Conservation (phyloP, 2,329 filamentous ascomycete species). For the Exophiala lecanii-corni region DNA sequence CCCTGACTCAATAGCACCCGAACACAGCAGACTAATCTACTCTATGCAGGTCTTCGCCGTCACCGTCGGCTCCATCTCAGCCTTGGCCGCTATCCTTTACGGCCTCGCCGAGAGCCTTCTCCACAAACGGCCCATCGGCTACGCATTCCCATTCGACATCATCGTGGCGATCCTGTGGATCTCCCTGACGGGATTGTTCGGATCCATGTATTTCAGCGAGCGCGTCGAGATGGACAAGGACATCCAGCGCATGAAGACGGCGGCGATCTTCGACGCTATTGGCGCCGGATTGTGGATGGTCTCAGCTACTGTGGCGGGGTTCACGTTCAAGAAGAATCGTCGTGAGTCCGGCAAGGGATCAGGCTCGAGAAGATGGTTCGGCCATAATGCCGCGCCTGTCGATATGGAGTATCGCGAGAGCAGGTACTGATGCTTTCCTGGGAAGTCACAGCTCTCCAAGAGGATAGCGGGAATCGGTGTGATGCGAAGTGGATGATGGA, state of each 20-base stretch:
- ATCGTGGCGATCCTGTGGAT: constrained; percentile 75
- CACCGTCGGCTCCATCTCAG: constrained; percentile 62
- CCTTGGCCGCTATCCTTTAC: constrained; percentile 62
- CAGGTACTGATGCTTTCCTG: too few species aligned
- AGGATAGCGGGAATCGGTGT: too few species aligned
- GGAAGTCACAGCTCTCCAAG: too few species aligned
- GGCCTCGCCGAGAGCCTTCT: constrained; percentile 55
- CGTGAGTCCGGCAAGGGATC: not conserved
- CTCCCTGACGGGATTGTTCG: constrained; percentile 78
- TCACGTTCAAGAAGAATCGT: constrained; percentile 3
- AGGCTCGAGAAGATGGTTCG: too few species aligned
- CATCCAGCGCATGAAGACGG: constrained; percentile 74
- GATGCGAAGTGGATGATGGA: too few species aligned
- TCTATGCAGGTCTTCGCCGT: constrained; percentile 61
- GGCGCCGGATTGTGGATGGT: constrained; percentile 73
- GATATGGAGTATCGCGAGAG: too few species aligned
- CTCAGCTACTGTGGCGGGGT: constrained; percentile 32
- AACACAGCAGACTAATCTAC: constrained; percentile 9
- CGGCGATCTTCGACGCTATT: constrained; percentile 75
- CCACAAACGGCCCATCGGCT: constrained; percentile 32
- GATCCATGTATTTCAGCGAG: constrained; percentile 70
- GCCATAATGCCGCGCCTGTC: too few species aligned
- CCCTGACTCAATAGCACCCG: constrained; percentile 4
- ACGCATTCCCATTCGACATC: constrained; percentile 61
- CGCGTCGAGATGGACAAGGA: constrained; percentile 59